These are phyloP conservation scores for Neocatenulostroma microsporum DNA, from an alignment of 2,329 filamentous ascomycete species.

Conservation along the genomic window DNA sequence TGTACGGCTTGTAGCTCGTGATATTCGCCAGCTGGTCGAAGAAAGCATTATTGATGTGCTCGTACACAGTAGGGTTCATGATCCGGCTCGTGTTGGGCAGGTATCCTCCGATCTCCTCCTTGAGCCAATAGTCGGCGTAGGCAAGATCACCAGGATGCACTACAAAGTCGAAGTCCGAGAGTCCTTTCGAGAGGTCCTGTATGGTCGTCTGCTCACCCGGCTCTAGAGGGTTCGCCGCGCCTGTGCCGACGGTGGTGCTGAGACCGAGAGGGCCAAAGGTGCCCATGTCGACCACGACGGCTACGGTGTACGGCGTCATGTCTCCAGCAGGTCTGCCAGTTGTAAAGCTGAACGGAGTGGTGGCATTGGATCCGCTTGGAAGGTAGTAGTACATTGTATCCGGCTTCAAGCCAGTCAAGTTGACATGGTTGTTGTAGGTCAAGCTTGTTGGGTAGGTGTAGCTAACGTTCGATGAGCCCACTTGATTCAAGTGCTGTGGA, in stretches of 20 bases:
- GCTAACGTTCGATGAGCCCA: conserved; percentile 10
- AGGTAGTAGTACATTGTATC: conserved; percentile 18
- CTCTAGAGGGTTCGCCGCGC: conserved; percentile 41
- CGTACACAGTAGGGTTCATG: conserved; percentile 45
- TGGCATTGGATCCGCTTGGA: conserved; percentile 5
- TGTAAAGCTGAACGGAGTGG: conserved; percentile 7
- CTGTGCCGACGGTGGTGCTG: conserved; percentile 41
- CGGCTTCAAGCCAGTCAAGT: conserved; percentile 12
- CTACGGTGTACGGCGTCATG: conserved; percentile 46
- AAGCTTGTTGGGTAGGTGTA: conserved; percentile 14
- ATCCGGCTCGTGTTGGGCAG: conserved; percentile 27
- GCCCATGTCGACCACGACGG: conserved; percentile 46
- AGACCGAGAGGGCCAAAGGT: conserved; percentile 14
- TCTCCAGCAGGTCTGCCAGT: conserved; percentile 32
- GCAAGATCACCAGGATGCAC: conserved; percentile 45
- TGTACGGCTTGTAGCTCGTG: conserved; percentile 41
- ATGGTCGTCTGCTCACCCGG: conserved; percentile 53
- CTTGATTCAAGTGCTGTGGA: neutral
- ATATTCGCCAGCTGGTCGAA: conserved; percentile 46
- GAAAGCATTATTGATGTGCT: conserved; percentile 51
- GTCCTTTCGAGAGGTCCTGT: conserved; percentile 18
- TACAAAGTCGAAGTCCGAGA: conserved; percentile 15
- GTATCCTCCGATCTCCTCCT: conserved; percentile 33
- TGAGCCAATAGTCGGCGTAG: conserved; percentile 54
- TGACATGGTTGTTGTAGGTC: conserved; percentile 20